phyloP scores from a whole-genome alignment of 129 eudicot genomes.

The Heracleum sosnowskyi region DNA sequence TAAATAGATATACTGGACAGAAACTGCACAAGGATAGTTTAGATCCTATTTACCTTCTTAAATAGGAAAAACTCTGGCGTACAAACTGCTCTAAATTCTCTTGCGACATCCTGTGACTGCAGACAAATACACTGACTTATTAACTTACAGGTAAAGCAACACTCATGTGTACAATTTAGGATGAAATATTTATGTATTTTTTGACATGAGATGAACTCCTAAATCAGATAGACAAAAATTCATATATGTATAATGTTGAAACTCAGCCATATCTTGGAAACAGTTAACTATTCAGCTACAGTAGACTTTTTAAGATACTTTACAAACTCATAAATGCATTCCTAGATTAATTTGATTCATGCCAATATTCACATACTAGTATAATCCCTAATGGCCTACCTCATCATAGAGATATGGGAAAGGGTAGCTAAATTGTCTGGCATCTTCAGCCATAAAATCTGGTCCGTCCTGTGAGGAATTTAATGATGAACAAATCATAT shows the following conservation, averaged over 20 bases:
- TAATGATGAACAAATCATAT: constrained; percentile 12
- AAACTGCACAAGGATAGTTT: not conserved
- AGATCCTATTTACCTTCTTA: constrained; percentile 57
- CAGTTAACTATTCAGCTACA: not conserved
- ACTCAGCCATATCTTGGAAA: not conserved
- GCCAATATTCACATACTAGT: not conserved
- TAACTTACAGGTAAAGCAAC: not conserved
- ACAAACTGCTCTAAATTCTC: constrained; percentile 91
- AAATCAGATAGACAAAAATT: not conserved
- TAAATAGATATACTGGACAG: not conserved
- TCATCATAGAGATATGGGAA: constrained; percentile 96
- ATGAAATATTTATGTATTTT: not conserved
- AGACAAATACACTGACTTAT: constrained; percentile 8
- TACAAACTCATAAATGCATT: not conserved
- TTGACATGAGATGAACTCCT: not conserved
- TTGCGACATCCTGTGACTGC: constrained; percentile 98
- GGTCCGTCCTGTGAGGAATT: constrained; percentile 90
- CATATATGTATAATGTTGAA: not conserved
- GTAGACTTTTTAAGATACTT: not conserved
- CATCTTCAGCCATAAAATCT: constrained; percentile 86
- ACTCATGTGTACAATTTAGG: not conserved
- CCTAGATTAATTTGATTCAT: not conserved
- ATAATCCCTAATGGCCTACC: constrained; percentile 23
- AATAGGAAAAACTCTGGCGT: constrained; percentile 88
- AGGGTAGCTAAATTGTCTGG: constrained; percentile 52